phyloP scores from a whole-genome alignment of 441 rosid species.

The Croton setiger region DNA sequence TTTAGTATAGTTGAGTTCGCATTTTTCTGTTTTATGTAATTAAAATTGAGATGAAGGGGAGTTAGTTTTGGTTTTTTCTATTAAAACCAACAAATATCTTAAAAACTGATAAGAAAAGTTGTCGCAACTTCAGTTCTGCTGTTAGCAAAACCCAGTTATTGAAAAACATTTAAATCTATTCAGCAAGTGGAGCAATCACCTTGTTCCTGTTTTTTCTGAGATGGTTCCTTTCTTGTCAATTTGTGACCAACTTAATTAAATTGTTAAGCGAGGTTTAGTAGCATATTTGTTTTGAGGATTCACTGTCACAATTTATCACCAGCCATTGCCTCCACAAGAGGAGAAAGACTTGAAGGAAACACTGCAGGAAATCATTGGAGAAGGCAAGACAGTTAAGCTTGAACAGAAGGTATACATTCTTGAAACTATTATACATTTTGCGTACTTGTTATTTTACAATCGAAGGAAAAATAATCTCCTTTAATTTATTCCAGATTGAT shows the following conservation, averaged over 20 bases:
- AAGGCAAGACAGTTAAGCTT: constrained; percentile 57
- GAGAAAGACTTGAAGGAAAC: constrained; percentile 69
- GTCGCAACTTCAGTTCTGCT: too few species aligned
- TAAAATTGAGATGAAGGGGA: too few species aligned
- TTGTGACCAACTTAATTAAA: neutral
- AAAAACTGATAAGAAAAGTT: too few species aligned
- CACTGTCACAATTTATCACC: constrained; percentile 20
- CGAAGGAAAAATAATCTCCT: constrained; percentile 5
- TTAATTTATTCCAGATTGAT: constrained; percentile 57
- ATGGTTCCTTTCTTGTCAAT: neutral
- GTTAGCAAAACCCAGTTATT: too few species aligned
- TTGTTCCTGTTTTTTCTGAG: neutral
- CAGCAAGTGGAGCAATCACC: neutral
- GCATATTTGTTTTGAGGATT: constrained; percentile 9
- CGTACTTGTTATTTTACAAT: neutral
- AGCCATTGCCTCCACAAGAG: constrained; percentile 71
- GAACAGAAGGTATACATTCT: constrained; percentile 64
- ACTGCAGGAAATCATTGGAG: constrained; percentile 59
- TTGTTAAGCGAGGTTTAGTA: neutral
- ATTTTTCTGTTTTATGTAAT: too few species aligned
- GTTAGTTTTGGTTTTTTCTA: too few species aligned
- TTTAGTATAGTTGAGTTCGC: too few species aligned
- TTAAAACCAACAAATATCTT: too few species aligned
- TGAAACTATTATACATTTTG: neutral
- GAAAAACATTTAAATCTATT: too few species aligned